Percentiles rank a stretch among this genome's conserved stretches.
These are phyloP conservation scores for Kentomonas sorsogonicus DNA, from an alignment of 208 protist species.

Conservation along the genomic window DNA sequence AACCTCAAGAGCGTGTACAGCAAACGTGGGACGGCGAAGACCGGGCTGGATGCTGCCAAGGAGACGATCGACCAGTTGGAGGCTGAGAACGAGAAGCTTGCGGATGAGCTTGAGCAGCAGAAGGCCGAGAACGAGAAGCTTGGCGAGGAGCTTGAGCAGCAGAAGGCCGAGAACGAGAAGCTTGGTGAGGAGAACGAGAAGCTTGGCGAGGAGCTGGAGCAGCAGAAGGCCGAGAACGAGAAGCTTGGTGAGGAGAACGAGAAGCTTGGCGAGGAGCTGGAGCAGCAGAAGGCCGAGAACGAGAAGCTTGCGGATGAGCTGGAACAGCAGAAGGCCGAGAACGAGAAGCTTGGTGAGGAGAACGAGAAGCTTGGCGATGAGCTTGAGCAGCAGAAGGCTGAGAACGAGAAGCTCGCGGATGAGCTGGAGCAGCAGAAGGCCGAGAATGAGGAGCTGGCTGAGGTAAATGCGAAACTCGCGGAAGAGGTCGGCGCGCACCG, in stretches of 20 bases:
- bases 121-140: too few relatives aligned
- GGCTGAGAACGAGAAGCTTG: conserved; percentile 5
- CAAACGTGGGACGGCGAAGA: too few relatives aligned
- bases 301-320: conserved; percentile 10
- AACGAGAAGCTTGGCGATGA: background rate
- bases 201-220: conserved; percentile 1
- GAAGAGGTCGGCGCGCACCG: conserved; percentile 2
- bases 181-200: conserved; percentile 4
- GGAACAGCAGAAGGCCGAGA: conserved; percentile 2
- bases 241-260: conserved; percentile 12
- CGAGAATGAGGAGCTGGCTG: conserved; percentile 1
- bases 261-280: conserved; percentile 5
- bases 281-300: conserved; percentile 9
- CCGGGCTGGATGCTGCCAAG: background rate
- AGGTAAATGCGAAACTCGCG: background rate
- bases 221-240: conserved; percentile 2
- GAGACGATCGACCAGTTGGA: conserved; percentile 1
- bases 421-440: background rate
- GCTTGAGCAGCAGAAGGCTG: background rate
- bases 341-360: background rate
- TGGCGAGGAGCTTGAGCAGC: conserved; percentile 8
- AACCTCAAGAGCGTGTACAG: too few relatives aligned
- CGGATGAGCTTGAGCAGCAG: too few relatives aligned
- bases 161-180: conserved; percentile 9
- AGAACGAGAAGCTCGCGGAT: conserved; percentile 1